Percentiles rank a stretch among this genome's conserved stretches.
Conservation (phyloP, 768 basidiomycete species). For the Leccinum pellstonianum region DNA sequence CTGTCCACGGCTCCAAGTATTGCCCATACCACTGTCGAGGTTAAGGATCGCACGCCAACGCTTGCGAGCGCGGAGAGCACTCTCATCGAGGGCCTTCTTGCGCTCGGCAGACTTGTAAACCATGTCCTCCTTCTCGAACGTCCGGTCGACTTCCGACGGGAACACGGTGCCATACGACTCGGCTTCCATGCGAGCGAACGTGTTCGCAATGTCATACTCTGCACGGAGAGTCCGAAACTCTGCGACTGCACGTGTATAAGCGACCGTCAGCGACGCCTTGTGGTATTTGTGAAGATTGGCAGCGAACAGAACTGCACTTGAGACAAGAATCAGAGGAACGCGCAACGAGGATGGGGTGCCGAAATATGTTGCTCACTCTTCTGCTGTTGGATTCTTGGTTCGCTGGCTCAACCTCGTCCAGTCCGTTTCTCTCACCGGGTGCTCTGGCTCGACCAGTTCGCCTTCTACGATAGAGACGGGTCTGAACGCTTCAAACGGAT, state of each 20-base stretch:
- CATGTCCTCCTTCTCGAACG: slow-evolving; percentile 61
- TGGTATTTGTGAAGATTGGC: slow-evolving; percentile 73
- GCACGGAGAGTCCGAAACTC: slow-evolving; percentile 90
- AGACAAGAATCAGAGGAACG: slow-evolving; percentile 12
- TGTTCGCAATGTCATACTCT: slow-evolving; percentile 74
- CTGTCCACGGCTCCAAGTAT: slow-evolving; percentile 69
- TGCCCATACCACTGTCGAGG: slow-evolving; percentile 37
- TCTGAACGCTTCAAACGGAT: slow-evolving; percentile 93
- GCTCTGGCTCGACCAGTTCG: slow-evolving; percentile 51
- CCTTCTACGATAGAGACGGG: slow-evolving; percentile 76
- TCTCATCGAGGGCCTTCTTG: slow-evolving; percentile 55
- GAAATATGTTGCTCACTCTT: slow-evolving; percentile 67
- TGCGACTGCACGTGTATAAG: slow-evolving; percentile 75
- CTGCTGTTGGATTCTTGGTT: slow-evolving; percentile 77
- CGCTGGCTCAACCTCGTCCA: slow-evolving; percentile 86
- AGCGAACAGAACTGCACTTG: slow-evolving; percentile 78
- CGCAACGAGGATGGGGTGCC: background rate
- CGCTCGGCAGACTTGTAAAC: slow-evolving; percentile 59
- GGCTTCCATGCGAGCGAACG: slow-evolving; percentile 80
- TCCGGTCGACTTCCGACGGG: slow-evolving; percentile 57
- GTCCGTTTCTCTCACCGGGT: slow-evolving; percentile 52
- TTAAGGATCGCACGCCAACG: slow-evolving; percentile 73
- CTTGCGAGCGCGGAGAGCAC: slow-evolving; percentile 64
- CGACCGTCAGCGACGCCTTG: slow-evolving; percentile 61
- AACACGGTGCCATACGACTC: slow-evolving; percentile 70